Percentiles rank a stretch among this genome's conserved stretches.
Conservation (phyloP, 2,329 filamentous ascomycete species). For the Aspergillus flavus region DNA sequence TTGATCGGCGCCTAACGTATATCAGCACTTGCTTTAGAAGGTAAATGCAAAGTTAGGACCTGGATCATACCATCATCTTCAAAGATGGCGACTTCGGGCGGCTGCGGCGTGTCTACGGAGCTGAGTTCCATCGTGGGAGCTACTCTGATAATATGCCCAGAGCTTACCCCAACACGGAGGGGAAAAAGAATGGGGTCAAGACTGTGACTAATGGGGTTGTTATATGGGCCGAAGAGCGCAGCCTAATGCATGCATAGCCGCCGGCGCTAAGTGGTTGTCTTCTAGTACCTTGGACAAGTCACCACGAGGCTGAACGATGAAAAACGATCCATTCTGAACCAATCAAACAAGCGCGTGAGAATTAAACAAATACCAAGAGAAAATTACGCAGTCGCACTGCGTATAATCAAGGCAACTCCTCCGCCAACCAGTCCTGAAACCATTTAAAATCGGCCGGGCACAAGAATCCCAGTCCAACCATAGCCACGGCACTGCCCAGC, state of each 20-base stretch:
- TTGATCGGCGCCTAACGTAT: too few relatives aligned
- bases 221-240: background rate
- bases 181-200: background rate
- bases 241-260: background rate
- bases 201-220: background rate
- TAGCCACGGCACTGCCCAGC: conserved; percentile 1
- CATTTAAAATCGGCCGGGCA: conserved; percentile 3
- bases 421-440: conserved; percentile 1
- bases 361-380: background rate
- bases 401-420: background rate
- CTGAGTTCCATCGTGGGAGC: background rate
- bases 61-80: background rate
- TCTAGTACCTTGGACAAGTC: background rate
- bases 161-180: background rate
- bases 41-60: background rate
- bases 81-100: background rate
- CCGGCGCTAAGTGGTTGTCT: background rate
- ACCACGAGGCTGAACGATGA: background rate
- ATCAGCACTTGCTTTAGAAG: background rate
- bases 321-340: background rate
- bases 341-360: background rate
- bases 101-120: background rate
- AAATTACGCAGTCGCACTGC: background rate
- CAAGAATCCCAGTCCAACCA: background rate
- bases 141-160: background rate